Evolutionary conservation across 192 early-diverging fungal species (phyloP), one percentile per base, ranked within the genome.

Genomic region (Spinellus fusiger): DNA sequence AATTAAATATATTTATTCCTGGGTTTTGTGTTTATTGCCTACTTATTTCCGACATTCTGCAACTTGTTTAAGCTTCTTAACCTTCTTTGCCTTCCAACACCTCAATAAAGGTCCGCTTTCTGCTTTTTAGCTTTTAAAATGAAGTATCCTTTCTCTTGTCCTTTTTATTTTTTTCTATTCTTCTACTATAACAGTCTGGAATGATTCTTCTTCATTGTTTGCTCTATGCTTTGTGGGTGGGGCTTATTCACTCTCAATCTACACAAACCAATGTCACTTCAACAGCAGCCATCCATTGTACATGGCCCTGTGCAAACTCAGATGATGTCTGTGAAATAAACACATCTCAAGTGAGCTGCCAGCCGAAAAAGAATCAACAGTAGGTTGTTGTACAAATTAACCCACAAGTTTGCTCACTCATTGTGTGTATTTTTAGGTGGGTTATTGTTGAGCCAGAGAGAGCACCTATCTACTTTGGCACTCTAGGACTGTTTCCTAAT

Each of bases 241-340:
- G 5, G 35, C 35, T 37, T 37, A 5, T 37, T 37, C 13, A 13
- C 13, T 5, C 35, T 37, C 35, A 37, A 37, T 9, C 7, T 37
- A 37, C 27, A 28, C 56, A 46, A 58, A 28, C 38, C 44, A 15
- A 44, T 27, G 38, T 29, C 9, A 20, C 23, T 23, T 58, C 56
- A 10, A 20, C 44, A 27, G 63, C 20, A 22, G 26, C 51, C 0
- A 49, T 65, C 3, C 50, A 65, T 47, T 65, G 63, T 38, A 49
- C 54, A 25, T 65, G 63, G 63, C 63, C 63, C 20, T 65, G 63
- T 34, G n/a, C 47, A 20, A 40, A 38, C 34, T 50, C 9, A 12
- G 15, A 23, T 4, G 44, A 56, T 16, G 48, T 34, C 25, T 65
- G 63, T 22, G 22, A 28, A 22, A 13, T 65, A 5, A 49, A 28